phyloP scores from a whole-genome alignment of 2,329 filamentous ascomycete species.

The Podosphaera leucotricha region DNA sequence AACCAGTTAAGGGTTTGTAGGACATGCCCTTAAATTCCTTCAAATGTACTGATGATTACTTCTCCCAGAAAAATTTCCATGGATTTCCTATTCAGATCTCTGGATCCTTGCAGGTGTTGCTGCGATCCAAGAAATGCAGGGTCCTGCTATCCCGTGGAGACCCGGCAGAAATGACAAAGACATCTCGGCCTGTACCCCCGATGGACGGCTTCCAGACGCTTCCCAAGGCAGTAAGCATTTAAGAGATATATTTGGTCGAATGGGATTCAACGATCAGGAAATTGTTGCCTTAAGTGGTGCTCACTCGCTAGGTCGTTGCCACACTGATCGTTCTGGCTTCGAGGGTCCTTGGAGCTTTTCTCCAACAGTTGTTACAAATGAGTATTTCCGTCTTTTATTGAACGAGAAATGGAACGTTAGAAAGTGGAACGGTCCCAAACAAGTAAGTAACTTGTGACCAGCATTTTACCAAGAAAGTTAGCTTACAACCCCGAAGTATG shows the following conservation, averaged over 20 bases:
- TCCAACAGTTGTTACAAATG: constrained; percentile 78
- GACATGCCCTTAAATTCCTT: neutral
- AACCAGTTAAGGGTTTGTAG: constrained; percentile 57
- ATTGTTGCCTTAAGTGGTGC: constrained; percentile 78
- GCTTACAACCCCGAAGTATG: constrained; percentile 29
- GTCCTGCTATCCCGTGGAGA: constrained; percentile 67
- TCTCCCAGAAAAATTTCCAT: constrained; percentile 52
- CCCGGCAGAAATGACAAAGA: constrained; percentile 68
- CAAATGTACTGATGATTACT: constrained; percentile 5
- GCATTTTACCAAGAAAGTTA: constrained; percentile 1
- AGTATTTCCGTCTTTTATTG: constrained; percentile 72
- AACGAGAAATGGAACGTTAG: constrained; percentile 82
- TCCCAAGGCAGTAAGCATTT: constrained; percentile 59
- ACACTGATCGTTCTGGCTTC: constrained; percentile 70
- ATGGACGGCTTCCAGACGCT: constrained; percentile 73
- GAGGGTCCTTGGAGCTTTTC: constrained; percentile 83
- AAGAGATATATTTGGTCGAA: constrained; percentile 78
- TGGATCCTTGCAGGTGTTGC: constrained; percentile 77
- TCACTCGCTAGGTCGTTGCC: constrained; percentile 72
- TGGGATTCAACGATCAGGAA: constrained; percentile 95
- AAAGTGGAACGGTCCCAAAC: constrained; percentile 80
- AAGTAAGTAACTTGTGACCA: constrained; percentile 18
- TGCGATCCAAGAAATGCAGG: constrained; percentile 88
- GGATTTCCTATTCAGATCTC: constrained; percentile 90
- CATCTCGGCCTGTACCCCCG: constrained; percentile 66